Evolutionary conservation across 257 asterid species (phyloP).

Genomic region (Solanum bulbocastanum): DNA sequence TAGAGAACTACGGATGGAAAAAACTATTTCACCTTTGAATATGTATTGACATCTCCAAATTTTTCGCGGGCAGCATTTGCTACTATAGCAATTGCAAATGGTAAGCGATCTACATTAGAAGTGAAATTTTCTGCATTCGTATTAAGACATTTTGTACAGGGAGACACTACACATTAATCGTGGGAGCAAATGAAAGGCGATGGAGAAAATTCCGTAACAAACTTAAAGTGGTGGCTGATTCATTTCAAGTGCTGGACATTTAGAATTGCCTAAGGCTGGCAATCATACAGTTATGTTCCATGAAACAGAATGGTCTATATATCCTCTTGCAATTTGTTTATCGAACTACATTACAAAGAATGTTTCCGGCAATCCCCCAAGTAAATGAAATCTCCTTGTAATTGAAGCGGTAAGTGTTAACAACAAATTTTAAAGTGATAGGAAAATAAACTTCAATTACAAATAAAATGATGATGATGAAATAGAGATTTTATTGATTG

Average conservation of each 20-base stretch:
- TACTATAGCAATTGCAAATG: constrained; percentile 77
- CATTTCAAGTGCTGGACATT: constrained; percentile 63
- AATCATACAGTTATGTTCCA: not conserved
- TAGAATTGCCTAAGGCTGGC: not conserved
- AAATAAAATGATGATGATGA: not conserved
- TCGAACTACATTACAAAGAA: not conserved
- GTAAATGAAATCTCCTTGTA: not conserved
- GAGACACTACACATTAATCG: constrained; percentile 68
- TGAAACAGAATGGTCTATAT: not conserved
- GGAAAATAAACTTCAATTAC: not conserved
- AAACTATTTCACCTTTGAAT: constrained; percentile 73
- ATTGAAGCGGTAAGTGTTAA: not conserved
- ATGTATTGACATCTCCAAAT: constrained; percentile 52
- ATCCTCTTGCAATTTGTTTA: not conserved
- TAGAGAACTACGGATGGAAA: constrained; percentile 66
- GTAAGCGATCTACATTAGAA: constrained; percentile 15
- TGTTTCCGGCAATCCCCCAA: not conserved
- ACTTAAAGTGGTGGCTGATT: constrained; percentile 85
- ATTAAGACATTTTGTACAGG: constrained; percentile 24
- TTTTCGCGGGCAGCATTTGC: constrained; percentile 82
- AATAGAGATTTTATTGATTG: not conserved
- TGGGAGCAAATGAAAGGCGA: constrained; percentile 78
- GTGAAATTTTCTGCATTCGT: not conserved
- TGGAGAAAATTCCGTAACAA: constrained; percentile 62
- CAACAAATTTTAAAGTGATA: not conserved